Conservation (phyloP, 2,329 filamentous ascomycete genomes). For the Beauveria rudraprayagi region DNA sequence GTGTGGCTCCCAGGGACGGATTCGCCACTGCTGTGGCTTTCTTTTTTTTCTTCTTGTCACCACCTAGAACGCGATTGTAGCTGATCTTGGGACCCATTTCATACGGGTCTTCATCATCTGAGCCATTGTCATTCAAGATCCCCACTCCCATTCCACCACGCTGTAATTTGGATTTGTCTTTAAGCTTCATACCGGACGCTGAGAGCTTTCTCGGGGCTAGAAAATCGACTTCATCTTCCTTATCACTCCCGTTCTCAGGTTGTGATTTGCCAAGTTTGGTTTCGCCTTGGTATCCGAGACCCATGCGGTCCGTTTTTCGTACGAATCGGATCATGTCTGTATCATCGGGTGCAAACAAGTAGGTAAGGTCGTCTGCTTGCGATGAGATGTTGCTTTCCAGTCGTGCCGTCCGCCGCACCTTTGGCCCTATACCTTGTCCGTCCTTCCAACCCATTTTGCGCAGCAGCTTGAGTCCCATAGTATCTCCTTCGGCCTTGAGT, state of each 20-base stretch:
- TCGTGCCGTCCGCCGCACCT: slow-evolving; percentile 65
- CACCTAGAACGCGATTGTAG: slow-evolving; percentile 74
- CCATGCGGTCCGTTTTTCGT: slow-evolving; percentile 60
- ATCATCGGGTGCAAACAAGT: slow-evolving; percentile 83
- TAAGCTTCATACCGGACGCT: slow-evolving; percentile 35
- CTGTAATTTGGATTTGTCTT: slow-evolving; percentile 31
- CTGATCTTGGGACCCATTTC: slow-evolving; percentile 85
- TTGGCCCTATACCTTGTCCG: slow-evolving; percentile 87
- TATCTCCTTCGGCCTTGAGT: slow-evolving; percentile 66
- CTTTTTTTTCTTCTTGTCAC: slow-evolving; percentile 70
- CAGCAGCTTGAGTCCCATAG: slow-evolving; percentile 77
- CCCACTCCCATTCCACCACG: slow-evolving; percentile 77
- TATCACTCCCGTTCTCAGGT: slow-evolving; percentile 30
- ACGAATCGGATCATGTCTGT: slow-evolving; percentile 58
- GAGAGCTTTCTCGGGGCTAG: slow-evolving; percentile 16
- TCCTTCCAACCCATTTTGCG: slow-evolving; percentile 94
- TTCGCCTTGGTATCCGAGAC: slow-evolving; percentile 59
- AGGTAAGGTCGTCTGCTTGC: slow-evolving; percentile 38
- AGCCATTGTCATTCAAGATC: slow-evolving; percentile 84
- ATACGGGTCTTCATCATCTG: slow-evolving; percentile 92
- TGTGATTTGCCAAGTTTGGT: slow-evolving; percentile 37
- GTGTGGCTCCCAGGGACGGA: slow-evolving; percentile 55
- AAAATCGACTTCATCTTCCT: slow-evolving; percentile 34
- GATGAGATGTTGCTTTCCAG: slow-evolving; percentile 39
- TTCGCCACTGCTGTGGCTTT: slow-evolving; percentile 45